Percentiles rank a stretch among this genome's conserved stretches.
Evolutionary conservation across 2,329 filamentous ascomycete species (phyloP).

Genomic region (Elsinoe necatrix): DNA sequence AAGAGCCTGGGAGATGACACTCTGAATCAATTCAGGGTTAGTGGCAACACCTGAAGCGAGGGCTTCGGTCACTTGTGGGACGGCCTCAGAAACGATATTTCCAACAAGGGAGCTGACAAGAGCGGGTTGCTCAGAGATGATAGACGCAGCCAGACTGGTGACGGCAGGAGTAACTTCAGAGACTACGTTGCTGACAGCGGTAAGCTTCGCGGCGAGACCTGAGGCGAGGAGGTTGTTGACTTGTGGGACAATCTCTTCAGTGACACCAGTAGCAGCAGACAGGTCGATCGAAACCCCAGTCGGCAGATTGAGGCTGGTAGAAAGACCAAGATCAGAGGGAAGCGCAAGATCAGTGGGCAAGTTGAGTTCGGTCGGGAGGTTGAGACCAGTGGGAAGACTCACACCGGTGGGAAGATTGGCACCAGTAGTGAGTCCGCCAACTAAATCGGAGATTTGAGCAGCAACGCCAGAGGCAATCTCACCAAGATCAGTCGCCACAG

Average conservation of each 20-base stretch:
- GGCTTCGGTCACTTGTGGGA: background rate
- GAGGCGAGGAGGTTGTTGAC: background rate
- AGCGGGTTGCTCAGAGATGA: background rate
- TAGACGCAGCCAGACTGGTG: background rate
- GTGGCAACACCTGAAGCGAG: background rate
- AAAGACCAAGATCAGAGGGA: background rate
- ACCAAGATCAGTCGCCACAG: background rate
- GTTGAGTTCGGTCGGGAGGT: background rate
- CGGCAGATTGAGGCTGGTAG: background rate
- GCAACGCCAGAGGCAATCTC: background rate
- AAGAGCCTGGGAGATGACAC: conserved; percentile 3
- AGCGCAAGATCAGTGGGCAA: background rate
- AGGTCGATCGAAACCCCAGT: background rate
- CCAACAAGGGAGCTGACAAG: background rate
- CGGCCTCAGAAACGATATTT: background rate
- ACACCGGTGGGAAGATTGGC: background rate
- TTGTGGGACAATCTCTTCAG: background rate
- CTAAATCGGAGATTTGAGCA: background rate
- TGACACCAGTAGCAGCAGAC: background rate
- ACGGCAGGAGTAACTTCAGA: background rate
- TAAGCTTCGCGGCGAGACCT: background rate
- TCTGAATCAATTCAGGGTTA: background rate
- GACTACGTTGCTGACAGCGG: background rate
- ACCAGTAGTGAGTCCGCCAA: background rate
- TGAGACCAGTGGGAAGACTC: background rate